phyloP scores from a whole-genome alignment of 257 asterid species.

The Solanum corneliomulleri region DNA sequence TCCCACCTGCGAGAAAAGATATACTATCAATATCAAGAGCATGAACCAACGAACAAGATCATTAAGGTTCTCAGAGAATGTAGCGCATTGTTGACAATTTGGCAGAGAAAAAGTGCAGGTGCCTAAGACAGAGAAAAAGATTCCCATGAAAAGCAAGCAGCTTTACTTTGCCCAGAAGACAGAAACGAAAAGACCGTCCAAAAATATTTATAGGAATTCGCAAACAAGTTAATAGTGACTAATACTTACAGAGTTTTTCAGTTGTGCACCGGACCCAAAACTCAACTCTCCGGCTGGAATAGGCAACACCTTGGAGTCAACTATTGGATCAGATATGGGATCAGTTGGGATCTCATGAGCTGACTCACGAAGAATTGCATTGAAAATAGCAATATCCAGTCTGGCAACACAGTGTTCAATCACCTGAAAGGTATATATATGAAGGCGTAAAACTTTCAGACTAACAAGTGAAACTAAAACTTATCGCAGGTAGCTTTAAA shows the following conservation, averaged over 20 bases:
- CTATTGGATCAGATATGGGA: slow-evolving; percentile 97
- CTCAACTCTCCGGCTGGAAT: slow-evolving; percentile 96
- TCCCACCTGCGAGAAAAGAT: slow-evolving; percentile 48
- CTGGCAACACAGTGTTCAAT: slow-evolving; percentile 84
- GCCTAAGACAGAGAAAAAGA: neutral
- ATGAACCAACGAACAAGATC: neutral
- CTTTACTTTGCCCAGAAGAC: neutral
- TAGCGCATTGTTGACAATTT: neutral
- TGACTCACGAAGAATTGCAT: slow-evolving; percentile 95
- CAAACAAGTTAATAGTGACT: neutral
- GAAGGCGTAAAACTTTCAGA: neutral
- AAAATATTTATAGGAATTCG: neutral
- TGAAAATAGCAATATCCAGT: slow-evolving; percentile 93
- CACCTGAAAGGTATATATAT: slow-evolving; percentile 33
- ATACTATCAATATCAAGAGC: neutral
- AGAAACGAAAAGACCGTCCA: neutral
- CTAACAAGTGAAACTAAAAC: neutral
- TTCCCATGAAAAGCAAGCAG: neutral
- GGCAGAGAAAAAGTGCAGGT: neutral
- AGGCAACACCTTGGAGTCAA: slow-evolving; percentile 88
- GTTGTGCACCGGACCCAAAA: slow-evolving; percentile 95
- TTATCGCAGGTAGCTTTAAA: neutral
- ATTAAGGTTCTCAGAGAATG: neutral
- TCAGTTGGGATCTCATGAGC: slow-evolving; percentile 96
- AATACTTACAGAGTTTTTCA: slow-evolving; percentile 70